Base-by-base conservation (phyloP, 148 eudicot species). In the Fagopyrum tataricum region DNA sequence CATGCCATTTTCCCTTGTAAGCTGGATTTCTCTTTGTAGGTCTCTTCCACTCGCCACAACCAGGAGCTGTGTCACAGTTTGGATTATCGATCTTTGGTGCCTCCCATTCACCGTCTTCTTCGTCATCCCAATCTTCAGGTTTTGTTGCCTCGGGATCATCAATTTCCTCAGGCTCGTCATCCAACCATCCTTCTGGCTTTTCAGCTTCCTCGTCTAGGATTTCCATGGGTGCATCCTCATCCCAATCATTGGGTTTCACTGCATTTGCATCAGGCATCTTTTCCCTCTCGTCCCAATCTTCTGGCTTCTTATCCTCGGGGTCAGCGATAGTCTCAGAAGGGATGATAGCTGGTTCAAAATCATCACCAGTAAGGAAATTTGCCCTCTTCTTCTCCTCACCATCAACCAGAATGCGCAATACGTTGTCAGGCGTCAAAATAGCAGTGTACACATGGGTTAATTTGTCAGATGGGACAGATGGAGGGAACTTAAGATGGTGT, bases 81-180 rank as follows among this genome's bases (percentile, higher is more conserved):
- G 96, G 98, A 78, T 91, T 95, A 43, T 87, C 96, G 71, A 91
- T 82, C 83, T 91, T 90, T 3, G 98, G 98, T 72, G 94, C 96
- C 80, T 95, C 98, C 92, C 97, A 95, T 78, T 87, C 90, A 76
- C 98, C 98, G 85, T 95, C 98, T 78, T 91, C 97, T 72, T 95
- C 97, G 43, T 95, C 98, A 73, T 91, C 97, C 97, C 98, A 95
- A 80, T 95, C 98, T 79, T 95, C 98, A 4, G 94, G 97, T 73
- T 91, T 91, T 58, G 90, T 76, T 69, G 97, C 94, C 71, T 91
- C 97, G 0, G 98, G 98, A 76, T 95, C 98, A 73, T 95, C 97
- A 76, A 90, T 73, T 68, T 90, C 97, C 78, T 95, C 97, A 39
- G 93, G 91, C 75, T 95, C 98, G 68, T 95, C 96, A 81, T 91